A percentile compares a stretch with the other conserved stretches of the same genome.
These are phyloP conservation scores for Ettlia oleoabundans DNA, from an alignment of 139 green algal species.

Conservation along the genomic window DNA sequence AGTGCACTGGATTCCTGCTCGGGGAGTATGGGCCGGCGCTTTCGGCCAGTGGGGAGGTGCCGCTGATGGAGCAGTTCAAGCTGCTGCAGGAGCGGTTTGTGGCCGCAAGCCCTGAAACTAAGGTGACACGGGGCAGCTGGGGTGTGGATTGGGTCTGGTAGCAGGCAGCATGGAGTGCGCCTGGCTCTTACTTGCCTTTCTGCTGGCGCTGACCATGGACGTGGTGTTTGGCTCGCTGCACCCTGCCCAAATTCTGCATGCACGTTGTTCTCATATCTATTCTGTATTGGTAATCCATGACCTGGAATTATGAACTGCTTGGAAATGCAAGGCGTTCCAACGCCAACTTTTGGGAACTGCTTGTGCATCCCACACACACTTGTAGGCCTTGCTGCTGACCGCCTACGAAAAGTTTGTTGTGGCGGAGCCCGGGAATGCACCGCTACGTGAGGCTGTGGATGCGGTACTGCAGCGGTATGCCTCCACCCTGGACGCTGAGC, in stretches of 20 bases:
- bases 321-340: too few relatives aligned
- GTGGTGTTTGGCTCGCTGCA: too few relatives aligned
- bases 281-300: too few relatives aligned
- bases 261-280: too few relatives aligned
- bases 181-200: too few relatives aligned
- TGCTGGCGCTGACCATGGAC: too few relatives aligned
- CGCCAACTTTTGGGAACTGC: background rate
- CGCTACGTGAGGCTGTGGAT: slow-evolving; percentile 48
- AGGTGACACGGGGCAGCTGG: slow-evolving; percentile 27
- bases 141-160: background rate
- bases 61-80: slow-evolving; percentile 75
- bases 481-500: slow-evolving; percentile 66
- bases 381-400: slow-evolving; percentile 84
- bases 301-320: too few relatives aligned
- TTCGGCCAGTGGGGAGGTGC: slow-evolving; percentile 18
- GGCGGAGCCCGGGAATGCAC: slow-evolving; percentile 57
- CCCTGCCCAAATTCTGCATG: too few relatives aligned
- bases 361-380: background rate
- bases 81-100: slow-evolving; percentile 82
- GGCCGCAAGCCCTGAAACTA: slow-evolving; percentile 64
- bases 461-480: slow-evolving; percentile 46
- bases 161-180: background rate
- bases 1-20: slow-evolving; percentile 84
- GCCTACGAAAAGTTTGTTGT: slow-evolving; percentile 75
- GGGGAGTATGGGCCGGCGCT: slow-evolving; percentile 90